A percentile compares a stretch with the other conserved stretches of the same genome.
Evolutionary conservation across 345 rosid genomes (phyloP).

Genomic region (Aquilaria yunnanensis): DNA sequence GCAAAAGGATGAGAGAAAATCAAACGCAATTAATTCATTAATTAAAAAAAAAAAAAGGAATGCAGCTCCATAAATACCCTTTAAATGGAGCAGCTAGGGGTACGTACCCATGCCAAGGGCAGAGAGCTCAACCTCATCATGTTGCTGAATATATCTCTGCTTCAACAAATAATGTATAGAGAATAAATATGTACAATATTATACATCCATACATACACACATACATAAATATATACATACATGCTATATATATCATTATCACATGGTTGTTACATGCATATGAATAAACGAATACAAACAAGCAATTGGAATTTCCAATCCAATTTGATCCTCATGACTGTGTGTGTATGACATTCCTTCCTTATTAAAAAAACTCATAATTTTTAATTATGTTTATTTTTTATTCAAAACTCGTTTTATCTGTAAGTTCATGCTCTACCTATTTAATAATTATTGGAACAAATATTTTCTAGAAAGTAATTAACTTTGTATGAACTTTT

Average conservation of each 20-base stretch:
- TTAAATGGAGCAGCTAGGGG: not conserved
- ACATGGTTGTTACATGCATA: not conserved
- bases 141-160: slow-evolving; percentile 90
- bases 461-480: too few relatives aligned
- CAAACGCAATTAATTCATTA: not conserved
- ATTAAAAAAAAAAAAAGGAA: not conserved
- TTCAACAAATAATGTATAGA: slow-evolving; percentile 1
- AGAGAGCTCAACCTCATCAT: slow-evolving; percentile 87
- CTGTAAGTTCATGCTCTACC: too few relatives aligned
- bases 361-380: too few relatives aligned
- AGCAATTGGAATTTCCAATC: not conserved
- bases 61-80: too few relatives aligned
- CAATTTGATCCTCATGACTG: slow-evolving; percentile 1
- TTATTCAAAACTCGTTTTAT: too few relatives aligned
- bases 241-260: too few relatives aligned
- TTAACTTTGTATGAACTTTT: too few relatives aligned
- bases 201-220: not conserved
- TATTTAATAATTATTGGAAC: too few relatives aligned
- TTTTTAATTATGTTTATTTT: too few relatives aligned
- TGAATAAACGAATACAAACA: not conserved
- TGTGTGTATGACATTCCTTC: too few relatives aligned
- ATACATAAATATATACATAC: too few relatives aligned
- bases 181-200: not conserved
- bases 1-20: not conserved
- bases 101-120: slow-evolving; percentile 90